A percentile compares a stretch with the other conserved stretches of the same genome.
phyloP scores from a whole-genome alignment of 495 filamentous ascomycete species.

The Daldinia bambusicola region DNA sequence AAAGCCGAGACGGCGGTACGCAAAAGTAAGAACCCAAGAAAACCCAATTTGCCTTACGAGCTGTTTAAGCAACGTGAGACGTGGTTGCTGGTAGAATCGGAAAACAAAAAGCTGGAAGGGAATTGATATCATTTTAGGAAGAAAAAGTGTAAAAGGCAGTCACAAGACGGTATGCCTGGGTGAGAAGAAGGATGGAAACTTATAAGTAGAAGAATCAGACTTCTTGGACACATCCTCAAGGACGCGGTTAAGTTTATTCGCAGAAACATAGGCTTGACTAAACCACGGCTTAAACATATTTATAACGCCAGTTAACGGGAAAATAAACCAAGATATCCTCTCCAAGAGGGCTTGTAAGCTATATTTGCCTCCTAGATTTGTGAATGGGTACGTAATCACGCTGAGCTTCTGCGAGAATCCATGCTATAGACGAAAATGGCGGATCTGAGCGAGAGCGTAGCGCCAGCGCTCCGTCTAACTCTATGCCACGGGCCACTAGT shows the following conservation, averaged over 20 bases:
- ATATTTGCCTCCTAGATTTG: conserved; percentile 18
- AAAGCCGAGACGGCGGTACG: not conserved
- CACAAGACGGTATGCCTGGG: not conserved
- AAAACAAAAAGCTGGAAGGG: conserved; percentile 3
- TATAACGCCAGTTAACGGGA: conserved; percentile 27
- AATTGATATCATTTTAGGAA: not conserved
- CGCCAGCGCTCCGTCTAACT: conserved; percentile 24
- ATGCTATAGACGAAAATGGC: conserved; percentile 36
- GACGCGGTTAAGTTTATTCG: not conserved
- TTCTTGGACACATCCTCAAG: conserved; percentile 26
- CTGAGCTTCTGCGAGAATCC: conserved; percentile 33
- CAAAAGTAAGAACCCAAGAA: not conserved
- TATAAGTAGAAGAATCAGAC: conserved; percentile 1
- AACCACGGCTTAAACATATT: not conserved
- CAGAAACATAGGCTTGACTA: not conserved
- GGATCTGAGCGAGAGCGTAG: conserved; percentile 14
- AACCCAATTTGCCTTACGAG: not conserved
- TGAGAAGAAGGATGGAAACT: conserved; percentile 15
- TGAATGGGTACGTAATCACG: conserved; percentile 24
- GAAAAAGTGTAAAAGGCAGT: conserved; percentile 9
- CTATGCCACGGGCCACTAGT: conserved; percentile 28
- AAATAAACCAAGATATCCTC: conserved; percentile 13
- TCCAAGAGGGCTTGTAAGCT: not conserved
- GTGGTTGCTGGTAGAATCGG: too few relatives aligned
- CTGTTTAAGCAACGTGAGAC: too few relatives aligned